Evolutionary conservation across 177 flowering plant species (phyloP), one percentile per base, ranked within the genome.

Genomic region (Vitis hybrid): DNA sequence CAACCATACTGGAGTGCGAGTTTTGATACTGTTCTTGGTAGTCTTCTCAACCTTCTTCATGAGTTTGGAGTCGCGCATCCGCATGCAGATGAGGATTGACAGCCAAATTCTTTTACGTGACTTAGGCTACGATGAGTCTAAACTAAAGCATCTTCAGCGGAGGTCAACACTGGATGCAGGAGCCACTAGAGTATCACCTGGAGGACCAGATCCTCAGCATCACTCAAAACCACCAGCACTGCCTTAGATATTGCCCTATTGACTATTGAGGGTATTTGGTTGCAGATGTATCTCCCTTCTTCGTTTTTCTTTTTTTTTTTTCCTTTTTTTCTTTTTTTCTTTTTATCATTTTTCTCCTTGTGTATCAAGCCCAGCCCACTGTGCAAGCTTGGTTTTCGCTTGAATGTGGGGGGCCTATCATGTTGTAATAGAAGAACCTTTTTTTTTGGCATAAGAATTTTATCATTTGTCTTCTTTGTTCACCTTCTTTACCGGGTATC

Each of bases 191-290:
- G 16, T 74, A 2, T 70, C 80, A 51, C 83, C 83, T 5, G 72
- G 70, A 15, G 80, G 82, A 22, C 82, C 82, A 2, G 78, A 80
- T 69, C 72, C 72, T 31, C 64, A 76, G 16, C 79, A 76, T 59
- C 72, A 68, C 61, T 49, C 39, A 61, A 5, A 29, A 45, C 73
- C 73, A 16, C 64, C 79, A 10, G 49, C 52, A 31, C 14, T 18
- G 18, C 68, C 63, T 13, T 63, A 62, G 66, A 14, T 16, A 45
- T 49, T 16, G 10, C 48, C 29, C 15, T 65, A 65, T 12, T 29
- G 51, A 10, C 15, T 65, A 65, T 5, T 29, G 51, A 10, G 22
- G 13, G 22, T 26, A 12, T 20, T 49, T 50, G 55, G 31, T 8
- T 19, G 29, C 53, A 57, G 20, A 22, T 64, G 29, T 61, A 18